A percentile compares a stretch with the other conserved stretches of the same genome.
Conservation (phyloP, 1,284 basidiomycete genomes). For the Irpex sp. region DNA sequence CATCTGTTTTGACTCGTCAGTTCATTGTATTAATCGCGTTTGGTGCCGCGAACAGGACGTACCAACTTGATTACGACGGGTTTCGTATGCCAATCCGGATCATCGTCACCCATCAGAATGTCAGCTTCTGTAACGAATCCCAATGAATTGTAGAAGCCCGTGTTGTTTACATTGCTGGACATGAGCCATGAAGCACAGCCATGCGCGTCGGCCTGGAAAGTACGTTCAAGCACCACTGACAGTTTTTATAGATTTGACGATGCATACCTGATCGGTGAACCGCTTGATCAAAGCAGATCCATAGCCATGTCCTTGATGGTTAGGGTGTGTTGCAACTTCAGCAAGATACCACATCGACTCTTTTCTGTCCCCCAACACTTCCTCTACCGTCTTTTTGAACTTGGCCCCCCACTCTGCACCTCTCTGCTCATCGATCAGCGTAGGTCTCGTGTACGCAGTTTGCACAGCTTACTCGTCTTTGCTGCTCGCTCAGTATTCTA, state of each 20-base stretch:
- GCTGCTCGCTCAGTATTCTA: background rate
- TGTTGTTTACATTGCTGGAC: slow-evolving; percentile 19
- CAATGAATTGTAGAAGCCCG: slow-evolving; percentile 19
- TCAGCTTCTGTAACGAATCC: slow-evolving; percentile 18
- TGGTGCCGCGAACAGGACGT: background rate
- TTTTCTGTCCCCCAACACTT: background rate
- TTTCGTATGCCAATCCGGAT: slow-evolving; percentile 18
- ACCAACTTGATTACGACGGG: slow-evolving; percentile 17
- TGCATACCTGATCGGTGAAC: slow-evolving; percentile 2
- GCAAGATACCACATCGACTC: background rate
- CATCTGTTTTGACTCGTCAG: background rate
- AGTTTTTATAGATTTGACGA: background rate
- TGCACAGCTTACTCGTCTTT: background rate
- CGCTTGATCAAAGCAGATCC: slow-evolving; percentile 2
- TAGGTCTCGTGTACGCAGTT: background rate
- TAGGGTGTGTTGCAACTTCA: background rate
- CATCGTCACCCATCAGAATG: slow-evolving; percentile 15
- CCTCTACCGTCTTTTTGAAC: background rate
- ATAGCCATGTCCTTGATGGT: background rate
- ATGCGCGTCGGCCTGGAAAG: slow-evolving; percentile 15
- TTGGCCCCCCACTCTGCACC: background rate
- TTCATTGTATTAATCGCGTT: too few species aligned
- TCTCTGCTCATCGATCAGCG: background rate
- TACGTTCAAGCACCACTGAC: background rate
- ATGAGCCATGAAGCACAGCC: slow-evolving; percentile 15